These are phyloP conservation scores for Ogataea corticis DNA, from an alignment of 805 yeast genomes.

Conservation along the genomic window DNA sequence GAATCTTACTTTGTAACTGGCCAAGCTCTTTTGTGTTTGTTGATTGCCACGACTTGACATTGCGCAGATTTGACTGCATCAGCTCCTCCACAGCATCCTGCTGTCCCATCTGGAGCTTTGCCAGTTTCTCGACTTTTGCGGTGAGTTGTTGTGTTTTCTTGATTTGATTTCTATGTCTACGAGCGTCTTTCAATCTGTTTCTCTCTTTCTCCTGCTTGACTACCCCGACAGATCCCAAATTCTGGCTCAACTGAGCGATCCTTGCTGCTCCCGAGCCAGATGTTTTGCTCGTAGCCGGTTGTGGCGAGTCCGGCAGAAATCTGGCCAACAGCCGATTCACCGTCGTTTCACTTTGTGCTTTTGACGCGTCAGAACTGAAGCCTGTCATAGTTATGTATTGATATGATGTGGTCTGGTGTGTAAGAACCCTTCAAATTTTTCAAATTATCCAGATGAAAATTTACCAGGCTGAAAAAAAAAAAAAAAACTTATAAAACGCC, in stretches of 20 bases:
- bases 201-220: constrained; percentile 13
- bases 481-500: constrained; percentile 2
- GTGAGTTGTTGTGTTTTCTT: constrained; percentile 14
- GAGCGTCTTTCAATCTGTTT: constrained; percentile 13
- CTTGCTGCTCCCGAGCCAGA: constrained; percentile 25
- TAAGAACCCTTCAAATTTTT: no score
- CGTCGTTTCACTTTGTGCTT: constrained; percentile 19
- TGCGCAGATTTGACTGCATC: constrained; percentile 41
- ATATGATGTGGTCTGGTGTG: no score
- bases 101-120: constrained; percentile 26
- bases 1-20: constrained; percentile 43
- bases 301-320: constrained; percentile 25
- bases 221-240: constrained; percentile 14
- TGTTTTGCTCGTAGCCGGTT: constrained; percentile 5
- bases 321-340: constrained; percentile 30
- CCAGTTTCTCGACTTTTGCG: constrained; percentile 21
- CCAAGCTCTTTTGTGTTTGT: constrained; percentile 40
- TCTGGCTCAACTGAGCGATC: constrained; percentile 25
- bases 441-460: background rate
- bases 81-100: constrained; percentile 38
- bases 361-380: constrained; percentile 5
- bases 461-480: constrained; percentile 1
- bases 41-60: constrained; percentile 42
- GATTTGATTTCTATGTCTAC: constrained; percentile 21
- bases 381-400: background rate